A percentile compares a stretch with the other conserved stretches of the same genome.
Evolutionary conservation across 768 basidiomycete species (phyloP).

Genomic region (Tricholoma sp.): DNA sequence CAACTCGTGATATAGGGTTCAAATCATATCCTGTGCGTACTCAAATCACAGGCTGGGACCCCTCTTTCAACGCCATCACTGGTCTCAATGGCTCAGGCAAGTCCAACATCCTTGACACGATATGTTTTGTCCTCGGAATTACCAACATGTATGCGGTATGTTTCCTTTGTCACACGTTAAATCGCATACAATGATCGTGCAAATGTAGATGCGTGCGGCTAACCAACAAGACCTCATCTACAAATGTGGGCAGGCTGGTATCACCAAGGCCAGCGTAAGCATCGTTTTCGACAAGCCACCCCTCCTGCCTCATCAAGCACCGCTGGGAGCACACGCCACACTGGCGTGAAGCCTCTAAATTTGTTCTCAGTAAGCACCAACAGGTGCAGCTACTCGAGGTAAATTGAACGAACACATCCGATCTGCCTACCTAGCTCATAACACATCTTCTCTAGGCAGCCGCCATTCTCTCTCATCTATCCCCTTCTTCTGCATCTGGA

Average conservation of each 20-base stretch:
- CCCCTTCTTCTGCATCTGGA: constrained; percentile 54
- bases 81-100: constrained; percentile 96
- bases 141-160: constrained; percentile 92
- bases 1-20: constrained; percentile 56
- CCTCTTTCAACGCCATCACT: constrained; percentile 98
- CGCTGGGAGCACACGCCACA: constrained; percentile 97
- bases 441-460: constrained; percentile 56
- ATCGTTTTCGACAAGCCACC: constrained; percentile 99
- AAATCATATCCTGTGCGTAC: constrained; percentile 98
- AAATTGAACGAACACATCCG: constrained; percentile 5
- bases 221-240: constrained; percentile 99
- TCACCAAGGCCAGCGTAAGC: constrained; percentile 96
- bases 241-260: constrained; percentile 96
- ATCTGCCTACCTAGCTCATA: too few species aligned
- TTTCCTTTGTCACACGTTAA: neutral
- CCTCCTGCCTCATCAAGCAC: constrained; percentile 93
- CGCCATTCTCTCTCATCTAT: constrained; percentile 87
- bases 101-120: constrained; percentile 98
- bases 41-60: constrained; percentile 94
- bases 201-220: constrained; percentile 77
- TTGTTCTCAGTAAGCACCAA: constrained; percentile 92
- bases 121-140: constrained; percentile 97
- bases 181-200: neutral
- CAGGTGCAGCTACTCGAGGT: constrained; percentile 96
- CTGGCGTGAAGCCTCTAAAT: constrained; percentile 90